Conservation (phyloP, 176 grass and related monocot species). For the Zea luxurians region DNA sequence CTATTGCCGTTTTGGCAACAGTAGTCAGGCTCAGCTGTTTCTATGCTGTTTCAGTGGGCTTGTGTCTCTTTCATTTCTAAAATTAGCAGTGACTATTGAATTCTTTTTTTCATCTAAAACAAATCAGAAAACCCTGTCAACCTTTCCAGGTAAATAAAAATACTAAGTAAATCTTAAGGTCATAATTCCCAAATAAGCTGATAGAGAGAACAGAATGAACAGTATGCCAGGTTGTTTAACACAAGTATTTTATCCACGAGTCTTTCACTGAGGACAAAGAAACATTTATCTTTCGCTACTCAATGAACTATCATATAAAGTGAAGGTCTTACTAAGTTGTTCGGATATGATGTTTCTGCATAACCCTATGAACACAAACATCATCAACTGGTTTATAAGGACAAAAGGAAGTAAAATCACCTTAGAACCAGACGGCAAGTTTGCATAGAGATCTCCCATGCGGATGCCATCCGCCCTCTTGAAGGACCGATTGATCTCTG, state of each 20-base stretch:
- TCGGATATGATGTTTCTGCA: background rate
- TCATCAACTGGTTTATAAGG: background rate
- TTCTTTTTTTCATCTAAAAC: background rate
- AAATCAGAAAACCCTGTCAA: background rate
- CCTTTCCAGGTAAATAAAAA: background rate
- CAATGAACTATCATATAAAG: conserved; percentile 13
- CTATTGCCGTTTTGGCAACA: background rate
- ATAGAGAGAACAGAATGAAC: background rate
- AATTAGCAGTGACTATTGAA: background rate
- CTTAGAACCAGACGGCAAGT: conserved; percentile 57
- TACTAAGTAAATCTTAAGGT: background rate
- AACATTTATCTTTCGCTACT: background rate
- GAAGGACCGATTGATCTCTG: conserved; percentile 58
- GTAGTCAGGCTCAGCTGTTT: background rate
- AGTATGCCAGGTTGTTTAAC: background rate
- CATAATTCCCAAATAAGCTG: background rate
- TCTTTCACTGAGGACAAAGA: background rate
- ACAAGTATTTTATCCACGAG: background rate
- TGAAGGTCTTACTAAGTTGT: background rate
- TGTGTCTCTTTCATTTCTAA: background rate
- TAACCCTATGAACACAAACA: background rate
- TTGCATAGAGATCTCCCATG: too few relatives aligned
- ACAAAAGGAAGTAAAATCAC: conserved; percentile 46
- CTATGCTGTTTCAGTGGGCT: background rate
- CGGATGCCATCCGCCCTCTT: conserved; percentile 30